Evolutionary conservation across 75 land plant genomes (phyloP).

Genomic region (Adiantum capillusveneris): DNA sequence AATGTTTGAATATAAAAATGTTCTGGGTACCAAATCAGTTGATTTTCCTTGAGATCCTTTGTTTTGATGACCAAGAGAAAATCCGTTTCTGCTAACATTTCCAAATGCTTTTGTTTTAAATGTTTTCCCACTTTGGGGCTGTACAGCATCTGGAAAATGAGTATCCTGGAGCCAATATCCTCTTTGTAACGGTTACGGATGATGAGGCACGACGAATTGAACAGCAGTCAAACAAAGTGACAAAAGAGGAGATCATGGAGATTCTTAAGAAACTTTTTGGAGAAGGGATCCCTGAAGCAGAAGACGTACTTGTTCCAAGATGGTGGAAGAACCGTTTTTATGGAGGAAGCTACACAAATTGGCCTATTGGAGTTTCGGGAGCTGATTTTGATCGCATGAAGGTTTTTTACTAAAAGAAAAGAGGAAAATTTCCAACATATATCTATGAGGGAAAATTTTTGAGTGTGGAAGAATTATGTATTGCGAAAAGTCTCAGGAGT

Average conservation of each 20-base stretch:
- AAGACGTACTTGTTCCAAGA: constrained; percentile 51
- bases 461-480: no score
- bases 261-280: constrained; percentile 70
- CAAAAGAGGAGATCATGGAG: constrained; percentile 53
- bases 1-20: no score
- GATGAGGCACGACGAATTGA: constrained; percentile 68
- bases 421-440: no score
- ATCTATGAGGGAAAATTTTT: no score
- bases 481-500: no score
- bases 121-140: no score
- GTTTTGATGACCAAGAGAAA: no score
- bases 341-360: constrained; percentile 62
- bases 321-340: constrained; percentile 46
- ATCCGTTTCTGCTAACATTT: no score
- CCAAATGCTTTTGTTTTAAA: no score
- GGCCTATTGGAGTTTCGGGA: constrained; percentile 47
- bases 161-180: constrained; percentile 57
- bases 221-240: constrained; percentile 50
- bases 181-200: constrained; percentile 73
- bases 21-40: no score
- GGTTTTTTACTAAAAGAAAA: constrained; percentile 29
- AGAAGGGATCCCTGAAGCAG: constrained; percentile 46
- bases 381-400: constrained; percentile 34
- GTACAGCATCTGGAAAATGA: constrained; percentile 81
- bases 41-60: no score